Percentiles rank a stretch among this genome's conserved stretches.
phyloP scores from a whole-genome alignment of 345 rosid species.

The Cardamine occulta region DNA sequence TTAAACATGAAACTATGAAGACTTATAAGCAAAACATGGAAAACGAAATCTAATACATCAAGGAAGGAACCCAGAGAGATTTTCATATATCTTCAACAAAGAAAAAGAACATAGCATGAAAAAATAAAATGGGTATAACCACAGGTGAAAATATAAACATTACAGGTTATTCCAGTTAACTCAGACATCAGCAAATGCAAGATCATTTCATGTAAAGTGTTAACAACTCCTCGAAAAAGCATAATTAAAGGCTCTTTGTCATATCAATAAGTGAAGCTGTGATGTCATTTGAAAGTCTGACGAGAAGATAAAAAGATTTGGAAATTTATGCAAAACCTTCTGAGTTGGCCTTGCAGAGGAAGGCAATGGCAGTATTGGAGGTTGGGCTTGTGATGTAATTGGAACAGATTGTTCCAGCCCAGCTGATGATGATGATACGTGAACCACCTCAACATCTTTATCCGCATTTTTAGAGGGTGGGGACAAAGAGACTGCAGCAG shows the following conservation, averaged over 20 bases:
- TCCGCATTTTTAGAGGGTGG: slow-evolving; percentile 55
- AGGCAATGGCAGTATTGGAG: slow-evolving; percentile 86
- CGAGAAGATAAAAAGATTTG: neutral
- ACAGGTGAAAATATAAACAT: neutral
- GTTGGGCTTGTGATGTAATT: slow-evolving; percentile 60
- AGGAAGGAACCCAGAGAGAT: slow-evolving; percentile 10
- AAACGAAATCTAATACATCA: neutral
- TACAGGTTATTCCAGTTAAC: slow-evolving; percentile 1
- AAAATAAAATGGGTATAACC: neutral
- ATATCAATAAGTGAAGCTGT: neutral
- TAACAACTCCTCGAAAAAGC: neutral
- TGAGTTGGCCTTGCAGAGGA: slow-evolving; percentile 57
- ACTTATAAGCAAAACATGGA: neutral
- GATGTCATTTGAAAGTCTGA: neutral
- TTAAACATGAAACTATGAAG: slow-evolving; percentile 29
- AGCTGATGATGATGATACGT: slow-evolving; percentile 56
- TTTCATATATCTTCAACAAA: neutral
- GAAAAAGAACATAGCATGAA: neutral
- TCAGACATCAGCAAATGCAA: slow-evolving; percentile 24
- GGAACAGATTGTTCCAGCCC: slow-evolving; percentile 56
- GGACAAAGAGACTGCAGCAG: slow-evolving; percentile 47
- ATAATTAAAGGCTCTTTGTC: slow-evolving; percentile 9
- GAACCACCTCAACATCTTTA: slow-evolving; percentile 77
- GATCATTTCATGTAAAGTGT: slow-evolving; percentile 1
- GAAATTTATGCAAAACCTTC: slow-evolving; percentile 31